These are phyloP conservation scores for Falciphora oryzae DNA, from an alignment of 2,329 filamentous ascomycete species.

Conservation along the genomic window DNA sequence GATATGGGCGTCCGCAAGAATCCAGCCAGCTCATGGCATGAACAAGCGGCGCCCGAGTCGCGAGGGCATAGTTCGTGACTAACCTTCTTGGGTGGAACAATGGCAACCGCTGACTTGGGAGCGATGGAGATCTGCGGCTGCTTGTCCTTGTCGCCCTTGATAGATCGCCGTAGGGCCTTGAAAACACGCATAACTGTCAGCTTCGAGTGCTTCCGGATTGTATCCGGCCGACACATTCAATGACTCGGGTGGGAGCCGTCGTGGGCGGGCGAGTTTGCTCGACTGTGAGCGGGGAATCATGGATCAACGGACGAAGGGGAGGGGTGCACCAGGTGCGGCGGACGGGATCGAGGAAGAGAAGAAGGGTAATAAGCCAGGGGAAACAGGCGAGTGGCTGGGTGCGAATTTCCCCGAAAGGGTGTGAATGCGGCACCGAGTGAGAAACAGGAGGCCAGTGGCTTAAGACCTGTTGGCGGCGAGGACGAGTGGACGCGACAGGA, in stretches of 20 bases:
- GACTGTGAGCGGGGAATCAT: background rate
- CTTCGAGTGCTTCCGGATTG: slow-evolving; percentile 5
- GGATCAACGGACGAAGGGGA: background rate
- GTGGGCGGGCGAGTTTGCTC: background rate
- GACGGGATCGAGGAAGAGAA: background rate
- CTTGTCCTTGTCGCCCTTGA: slow-evolving; percentile 82
- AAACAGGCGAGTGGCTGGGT: background rate
- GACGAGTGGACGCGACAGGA: background rate
- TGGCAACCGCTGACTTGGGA: slow-evolving; percentile 80
- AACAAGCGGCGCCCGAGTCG: slow-evolving; percentile 2
- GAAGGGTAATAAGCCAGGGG: slow-evolving; percentile 5
- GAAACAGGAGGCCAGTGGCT: background rate
- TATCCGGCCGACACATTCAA: background rate
- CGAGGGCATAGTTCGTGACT: slow-evolving; percentile 22
- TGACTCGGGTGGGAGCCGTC: background rate
- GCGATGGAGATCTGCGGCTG: slow-evolving; percentile 70
- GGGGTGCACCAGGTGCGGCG: slow-evolving; percentile 7
- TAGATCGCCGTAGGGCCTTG: slow-evolving; percentile 77
- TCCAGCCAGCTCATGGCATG: background rate
- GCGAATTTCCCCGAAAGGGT: background rate
- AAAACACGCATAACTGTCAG: slow-evolving; percentile 40
- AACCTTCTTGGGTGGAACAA: slow-evolving; percentile 91
- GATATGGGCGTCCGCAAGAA: background rate
- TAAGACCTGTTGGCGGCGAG: background rate
- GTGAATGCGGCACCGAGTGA: background rate